Percentiles rank a stretch among this genome's conserved stretches.
These are phyloP conservation scores for Solanum appendiculatum DNA, from an alignment of 257 asterid genomes.

Conservation along the genomic window DNA sequence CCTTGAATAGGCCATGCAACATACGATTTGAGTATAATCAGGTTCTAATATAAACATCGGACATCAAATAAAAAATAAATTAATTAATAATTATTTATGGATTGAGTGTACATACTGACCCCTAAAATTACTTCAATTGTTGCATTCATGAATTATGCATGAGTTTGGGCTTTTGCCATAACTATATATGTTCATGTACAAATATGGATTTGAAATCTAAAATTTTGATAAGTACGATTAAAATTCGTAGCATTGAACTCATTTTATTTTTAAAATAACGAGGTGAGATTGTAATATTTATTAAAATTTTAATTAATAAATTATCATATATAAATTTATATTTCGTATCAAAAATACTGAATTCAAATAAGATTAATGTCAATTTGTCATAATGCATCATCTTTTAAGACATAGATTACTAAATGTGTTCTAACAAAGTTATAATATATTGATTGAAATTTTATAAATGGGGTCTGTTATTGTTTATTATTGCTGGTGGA, in stretches of 20 bases:
- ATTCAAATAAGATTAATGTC: not conserved
- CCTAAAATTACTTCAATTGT: not conserved
- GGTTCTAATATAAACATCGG: not conserved
- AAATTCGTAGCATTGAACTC: not conserved
- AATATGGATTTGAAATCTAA: not conserved
- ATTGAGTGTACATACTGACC: not conserved
- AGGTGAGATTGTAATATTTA: not conserved
- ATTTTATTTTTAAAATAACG: not conserved
- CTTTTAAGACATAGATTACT: not conserved
- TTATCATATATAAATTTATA: not conserved
- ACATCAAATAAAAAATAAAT: too few species aligned
- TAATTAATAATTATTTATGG: not conserved
- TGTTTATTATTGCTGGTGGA: not conserved
- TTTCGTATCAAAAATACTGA: not conserved
- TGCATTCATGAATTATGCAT: not conserved
- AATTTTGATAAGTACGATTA: not conserved
- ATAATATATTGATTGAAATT: not conserved
- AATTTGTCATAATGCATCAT: not conserved
- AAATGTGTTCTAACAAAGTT: not conserved
- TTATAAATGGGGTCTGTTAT: not conserved
- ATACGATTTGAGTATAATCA: accelerated
- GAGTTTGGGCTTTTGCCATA: not conserved
- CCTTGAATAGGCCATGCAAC: not conserved
- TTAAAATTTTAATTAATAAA: not conserved
- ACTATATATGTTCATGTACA: not conserved